Evolutionary conservation across 73 alveolate genomes (phyloP), one percentile per base, ranked within the genome.

Genomic region (Stentor roeselii): DNA sequence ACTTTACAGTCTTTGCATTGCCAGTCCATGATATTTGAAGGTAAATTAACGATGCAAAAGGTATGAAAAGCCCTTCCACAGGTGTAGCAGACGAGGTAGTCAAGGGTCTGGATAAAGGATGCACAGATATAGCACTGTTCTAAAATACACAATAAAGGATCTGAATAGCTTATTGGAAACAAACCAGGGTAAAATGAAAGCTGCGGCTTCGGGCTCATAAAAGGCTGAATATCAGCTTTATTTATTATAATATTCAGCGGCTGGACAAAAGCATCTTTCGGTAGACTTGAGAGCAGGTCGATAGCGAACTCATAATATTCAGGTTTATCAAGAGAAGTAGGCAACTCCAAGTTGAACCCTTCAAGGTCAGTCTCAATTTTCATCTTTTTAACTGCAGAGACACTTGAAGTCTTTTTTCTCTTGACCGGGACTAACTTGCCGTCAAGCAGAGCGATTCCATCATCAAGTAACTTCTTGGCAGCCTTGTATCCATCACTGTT

Each of bases 391-490:
- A 21, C 21, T 67, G 41, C 27, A 30, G 80, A n/a, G 21, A 21
- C 37, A 14, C 42, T 0, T 15, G n/a, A 15, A 27, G 80, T 14
- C 1, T 67, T 21, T 2, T 67, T 67, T 67, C 80, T 67, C 34
- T 67, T 67, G 21, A 11, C 27, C 11, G 80, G 80, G 30, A 50
- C 21, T 27, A 67, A 21, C 34, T 67, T 67, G 77, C 58, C 14
- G 1, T 75, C 82, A 1, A 91, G 58, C n/a, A 91, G 4, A 14
- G 37, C 37, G 3, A 42, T 50, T 42, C 90, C 87, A 2, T 84
- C 87, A 42, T 93, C 91, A 77, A 87, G 83, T 83, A 95, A 82
- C 59, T 89, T 90, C n/a, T 91, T 83, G 1, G 99, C 99, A 3
- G 86, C 89, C 78, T 95, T 90, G 86, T 95, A 92, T 39, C 86